Evolutionary conservation across 257 asterid species (phyloP).

Genomic region (Henckelia pumila): DNA sequence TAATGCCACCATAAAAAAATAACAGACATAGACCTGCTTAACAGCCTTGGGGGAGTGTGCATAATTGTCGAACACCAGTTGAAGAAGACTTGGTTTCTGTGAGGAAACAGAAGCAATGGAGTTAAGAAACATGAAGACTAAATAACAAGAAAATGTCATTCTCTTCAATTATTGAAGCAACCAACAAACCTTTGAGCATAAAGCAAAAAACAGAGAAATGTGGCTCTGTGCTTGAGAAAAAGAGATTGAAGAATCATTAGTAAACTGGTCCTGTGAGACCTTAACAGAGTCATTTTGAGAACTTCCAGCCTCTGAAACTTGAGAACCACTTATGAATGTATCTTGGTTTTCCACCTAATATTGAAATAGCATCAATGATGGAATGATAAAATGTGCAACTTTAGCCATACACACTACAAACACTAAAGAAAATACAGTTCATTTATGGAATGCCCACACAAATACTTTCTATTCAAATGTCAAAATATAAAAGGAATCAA

Average conservation of each 20-base stretch:
- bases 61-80: constrained; percentile 66
- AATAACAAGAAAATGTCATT: constrained; percentile 7
- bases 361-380: constrained; percentile 9
- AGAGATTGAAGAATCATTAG: constrained; percentile 49
- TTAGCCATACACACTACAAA: neutral
- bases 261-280: constrained; percentile 43
- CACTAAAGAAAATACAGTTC: neutral
- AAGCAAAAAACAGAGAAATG: constrained; percentile 77
- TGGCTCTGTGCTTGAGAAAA: constrained; percentile 65
- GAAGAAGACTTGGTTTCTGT: constrained; percentile 84
- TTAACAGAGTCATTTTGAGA: constrained; percentile 46
- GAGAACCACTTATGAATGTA: constrained; percentile 82
- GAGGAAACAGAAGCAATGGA: constrained; percentile 31
- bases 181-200: constrained; percentile 78
- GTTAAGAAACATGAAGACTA: constrained; percentile 22
- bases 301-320: constrained; percentile 62
- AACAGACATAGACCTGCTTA: constrained; percentile 68
- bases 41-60: constrained; percentile 67
- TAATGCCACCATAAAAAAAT: constrained; percentile 12
- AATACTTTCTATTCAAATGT: too few species aligned
- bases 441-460: neutral
- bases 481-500: too few species aligned
- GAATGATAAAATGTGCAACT: constrained; percentile 3
- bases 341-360: constrained; percentile 71
- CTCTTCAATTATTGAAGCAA: constrained; percentile 16